Base-by-base conservation (phyloP, 768 basidiomycete species). In the Boletus reticulatus region DNA sequence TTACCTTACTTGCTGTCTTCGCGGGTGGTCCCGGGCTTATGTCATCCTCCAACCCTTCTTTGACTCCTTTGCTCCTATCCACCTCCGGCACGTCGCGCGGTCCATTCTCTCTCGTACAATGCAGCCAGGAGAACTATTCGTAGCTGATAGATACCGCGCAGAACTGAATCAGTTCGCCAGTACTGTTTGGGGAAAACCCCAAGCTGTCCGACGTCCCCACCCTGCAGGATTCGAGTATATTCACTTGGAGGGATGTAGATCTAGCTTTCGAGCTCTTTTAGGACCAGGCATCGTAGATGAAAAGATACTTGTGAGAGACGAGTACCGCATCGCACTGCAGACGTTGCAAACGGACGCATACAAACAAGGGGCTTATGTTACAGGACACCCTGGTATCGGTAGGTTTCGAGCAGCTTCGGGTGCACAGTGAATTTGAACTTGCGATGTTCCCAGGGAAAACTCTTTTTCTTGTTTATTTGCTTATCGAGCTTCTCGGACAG, bases 361-460 rank as follows among this genome's bases (percentile, higher is more conserved):
- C 10, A 2, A 4, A 10, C 2, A 1, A 4, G 57, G 38, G 4
- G 54, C 50, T 0, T 59, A 44, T n/a, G 47, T 49, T 29, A 36
- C 31, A 12, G 45, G 58, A n/a, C 58, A 52, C 3, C 50, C 55
- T 29, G 58, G 55, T 10, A 59, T 29, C 29, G 29, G 29, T 29
- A 29, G 9, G 29, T 29, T 29, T 29, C 1, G 7, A 2, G 29
- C 29, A 9, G 27, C 27, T 27, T 9, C 29, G 29, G 29, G 29
- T 29, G 8, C 8, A 9, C 29, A 29, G 29, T 29, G 27, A 29
- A 29, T 29, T 29, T 29, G 29, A 29, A 29, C 29, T 29, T 29
- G 29, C 29, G 29, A 29, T 31, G 20, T 7, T 7, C 31, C 2
- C n/a, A 19, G 38, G 38, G n/a, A 39, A 39, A n/a, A 39, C 38